A percentile compares a stretch with the other conserved stretches of the same genome.
Evolutionary conservation across 2,329 filamentous ascomycete genomes (phyloP).

Genomic region (Botryotinia calthae): DNA sequence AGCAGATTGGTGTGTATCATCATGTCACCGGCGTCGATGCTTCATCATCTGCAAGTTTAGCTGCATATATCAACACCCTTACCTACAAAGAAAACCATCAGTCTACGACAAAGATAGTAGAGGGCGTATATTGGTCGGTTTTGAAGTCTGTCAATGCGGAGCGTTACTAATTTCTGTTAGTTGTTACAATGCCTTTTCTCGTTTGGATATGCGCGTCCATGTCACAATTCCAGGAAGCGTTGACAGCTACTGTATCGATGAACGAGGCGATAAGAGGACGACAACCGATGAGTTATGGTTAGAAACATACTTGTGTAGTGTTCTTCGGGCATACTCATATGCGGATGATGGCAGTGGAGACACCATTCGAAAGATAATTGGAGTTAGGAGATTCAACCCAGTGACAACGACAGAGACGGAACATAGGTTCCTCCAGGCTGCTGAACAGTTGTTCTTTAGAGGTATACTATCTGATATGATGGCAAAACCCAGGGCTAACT

Average conservation of each 20-base stretch:
- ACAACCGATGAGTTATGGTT: conserved; percentile 94
- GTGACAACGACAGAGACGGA: conserved; percentile 98
- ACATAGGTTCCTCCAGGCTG: conserved; percentile 91
- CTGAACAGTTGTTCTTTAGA: conserved; percentile 91
- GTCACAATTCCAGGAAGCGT: conserved; percentile 95
- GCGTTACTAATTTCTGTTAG: conserved; percentile 42
- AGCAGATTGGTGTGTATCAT: conserved; percentile 90
- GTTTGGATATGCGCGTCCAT: conserved; percentile 96
- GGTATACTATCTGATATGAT: conserved; percentile 48
- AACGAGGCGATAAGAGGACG: conserved; percentile 90
- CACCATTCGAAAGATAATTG: conserved; percentile 93
- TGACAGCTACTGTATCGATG: conserved; percentile 96
- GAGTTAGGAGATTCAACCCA: conserved; percentile 95
- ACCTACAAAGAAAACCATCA: conserved; percentile 86
- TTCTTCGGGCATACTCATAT: conserved; percentile 92
- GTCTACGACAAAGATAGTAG: conserved; percentile 76
- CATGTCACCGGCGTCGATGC: conserved; percentile 97
- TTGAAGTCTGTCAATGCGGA: not conserved
- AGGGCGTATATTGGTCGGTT: conserved; percentile 85
- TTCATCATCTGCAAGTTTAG: conserved; percentile 93
- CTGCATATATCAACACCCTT: conserved; percentile 96
- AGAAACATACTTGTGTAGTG: conserved; percentile 94
- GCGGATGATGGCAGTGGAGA: conserved; percentile 94
- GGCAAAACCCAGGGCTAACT: conserved; percentile 24
- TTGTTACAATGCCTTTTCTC: conserved; percentile 99